Base-by-base conservation (phyloP, 2,329 filamentous ascomycete genomes). In the Aspergillus fumigatus region DNA sequence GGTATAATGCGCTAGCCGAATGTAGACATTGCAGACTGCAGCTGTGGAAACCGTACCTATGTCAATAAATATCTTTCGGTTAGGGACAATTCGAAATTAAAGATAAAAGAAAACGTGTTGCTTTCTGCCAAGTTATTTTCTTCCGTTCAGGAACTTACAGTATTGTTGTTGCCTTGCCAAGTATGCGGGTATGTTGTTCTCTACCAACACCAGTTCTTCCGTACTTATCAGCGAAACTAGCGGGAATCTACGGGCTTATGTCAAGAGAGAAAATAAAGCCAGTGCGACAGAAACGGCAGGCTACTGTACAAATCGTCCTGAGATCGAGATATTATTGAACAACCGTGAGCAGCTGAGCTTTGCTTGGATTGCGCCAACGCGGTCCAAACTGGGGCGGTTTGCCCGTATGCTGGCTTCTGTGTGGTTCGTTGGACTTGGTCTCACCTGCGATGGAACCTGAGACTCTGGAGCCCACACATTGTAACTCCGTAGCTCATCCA, bases 21-120 rank as follows among this genome's bases (percentile, higher is more conserved):
- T 53, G 67, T 65, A 70, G 67, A 71, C 74, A 76, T 77, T 62
- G 71, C 72, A 71, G 65, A 64, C 62, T 56, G 62, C 59, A 58
- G 54, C 32, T 32, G 53, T 51, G 19, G 50, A 29, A 45, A 21
- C 9, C 21, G 41, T 19, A 45, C 41, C 41, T 45, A 19, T 45
- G 41, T 47, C 19, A 25, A 47, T 47, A 25, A 25, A 26, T 47
- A 19, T 23, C 40, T 43, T 43, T n/a, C 40, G 10, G n/a, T 43
- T 19, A 43, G n/a, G 19, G 21, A 43, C 40, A 43, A 43, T 45
- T 45, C 21, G 7, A 45, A 3, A 23, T 4, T 23, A 45, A n/a
- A 45, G 7, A 45, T 23, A 45, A 23, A 17, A 23, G 4, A 23
- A 4, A 43, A 45, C 25, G 43, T 26, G 43, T 47, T 47, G 43